phyloP scores from a whole-genome alignment of 1,139 yeast genomes.

The Hansenula sp. region DNA sequence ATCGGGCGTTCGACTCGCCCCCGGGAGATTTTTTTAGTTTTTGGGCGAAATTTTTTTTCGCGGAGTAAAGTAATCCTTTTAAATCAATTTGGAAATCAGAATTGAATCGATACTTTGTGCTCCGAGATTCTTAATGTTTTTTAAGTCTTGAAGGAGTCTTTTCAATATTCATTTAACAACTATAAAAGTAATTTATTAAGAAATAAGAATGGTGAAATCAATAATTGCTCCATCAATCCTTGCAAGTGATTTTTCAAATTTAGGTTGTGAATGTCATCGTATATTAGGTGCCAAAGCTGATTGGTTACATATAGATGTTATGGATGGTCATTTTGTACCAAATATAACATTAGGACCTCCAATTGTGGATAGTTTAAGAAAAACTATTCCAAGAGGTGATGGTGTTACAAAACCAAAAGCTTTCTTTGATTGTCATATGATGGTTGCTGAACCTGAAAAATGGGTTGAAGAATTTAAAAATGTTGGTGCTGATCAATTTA shows the following conservation, averaged over 20 bases:
- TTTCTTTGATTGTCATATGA: conserved; percentile 98
- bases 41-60: not conserved
- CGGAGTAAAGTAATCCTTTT: too few species aligned
- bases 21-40: conserved; percentile 21
- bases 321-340: conserved; percentile 99
- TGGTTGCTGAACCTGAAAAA: conserved; percentile 91
- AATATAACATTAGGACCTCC: conserved; percentile 94
- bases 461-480: conserved; percentile 94
- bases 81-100: not conserved
- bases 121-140: too few species aligned
- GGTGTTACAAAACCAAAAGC: conserved; percentile 34
- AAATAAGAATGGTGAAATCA: conserved; percentile 57
- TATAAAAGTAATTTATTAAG: too few species aligned
- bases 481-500: conserved; percentile 95
- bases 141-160: too few species aligned
- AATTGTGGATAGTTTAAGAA: conserved; percentile 73
- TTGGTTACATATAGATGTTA: conserved; percentile 96
- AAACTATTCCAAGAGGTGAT: conserved; percentile 63
- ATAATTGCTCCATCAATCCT: conserved; percentile 94
- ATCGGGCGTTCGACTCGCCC: conserved; percentile 28
- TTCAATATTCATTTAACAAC: too few species aligned
- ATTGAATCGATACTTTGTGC: not conserved
- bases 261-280: conserved; percentile 82
- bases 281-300: conserved; percentile 79
- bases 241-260: conserved; percentile 88